Conservation (phyloP, 148 eudicot genomes). For the Amaranthus hypochondriacus region DNA sequence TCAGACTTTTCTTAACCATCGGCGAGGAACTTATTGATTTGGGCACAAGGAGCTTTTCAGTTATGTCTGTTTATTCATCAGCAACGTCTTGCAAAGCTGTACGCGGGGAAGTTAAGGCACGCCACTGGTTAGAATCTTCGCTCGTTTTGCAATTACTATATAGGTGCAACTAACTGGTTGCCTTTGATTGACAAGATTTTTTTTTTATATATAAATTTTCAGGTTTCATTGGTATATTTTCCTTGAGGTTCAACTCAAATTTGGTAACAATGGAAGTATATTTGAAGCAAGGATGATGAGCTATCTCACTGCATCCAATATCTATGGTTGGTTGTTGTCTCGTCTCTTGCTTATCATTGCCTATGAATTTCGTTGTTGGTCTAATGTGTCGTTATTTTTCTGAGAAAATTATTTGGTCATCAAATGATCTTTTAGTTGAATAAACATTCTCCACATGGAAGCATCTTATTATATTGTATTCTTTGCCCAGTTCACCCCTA, state of each 20-base stretch:
- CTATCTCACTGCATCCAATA: neutral
- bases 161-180: neutral
- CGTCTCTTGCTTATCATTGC: conserved; percentile 2
- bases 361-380: neutral
- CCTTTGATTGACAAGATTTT: conserved; percentile 6
- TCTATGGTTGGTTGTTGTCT: conserved; percentile 11
- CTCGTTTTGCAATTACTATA: neutral
- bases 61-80: neutral
- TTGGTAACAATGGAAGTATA: neutral
- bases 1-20: too few species aligned
- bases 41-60: conserved; percentile 1
- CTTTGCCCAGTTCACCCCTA: too few species aligned
- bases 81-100: conserved; percentile 6
- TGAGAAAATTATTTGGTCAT: neutral
- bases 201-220: conserved; percentile 1
- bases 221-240: conserved; percentile 6
- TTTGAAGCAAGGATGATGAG: conserved; percentile 6
- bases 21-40: neutral
- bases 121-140: conserved; percentile 2
- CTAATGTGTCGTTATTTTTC: neutral
- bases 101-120: neutral
- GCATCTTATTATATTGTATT: neutral
- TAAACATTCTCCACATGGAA: neutral
- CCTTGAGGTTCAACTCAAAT: conserved; percentile 6
- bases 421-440: neutral